phyloP scores from a whole-genome alignment of 805 yeast species.

The Kazachstania kunashirensis region DNA sequence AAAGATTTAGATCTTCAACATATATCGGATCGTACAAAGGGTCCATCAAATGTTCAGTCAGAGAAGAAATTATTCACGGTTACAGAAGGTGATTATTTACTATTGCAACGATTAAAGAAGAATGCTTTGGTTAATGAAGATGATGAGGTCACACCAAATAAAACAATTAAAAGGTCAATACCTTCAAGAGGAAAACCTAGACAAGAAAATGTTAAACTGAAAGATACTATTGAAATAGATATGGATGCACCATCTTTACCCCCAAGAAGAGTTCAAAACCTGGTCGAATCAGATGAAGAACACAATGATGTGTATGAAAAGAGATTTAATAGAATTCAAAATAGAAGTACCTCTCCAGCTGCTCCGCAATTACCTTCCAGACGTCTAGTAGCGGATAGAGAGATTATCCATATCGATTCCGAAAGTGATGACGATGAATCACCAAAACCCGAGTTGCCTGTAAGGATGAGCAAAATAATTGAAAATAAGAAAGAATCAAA shows the following conservation, averaged over 20 bases:
- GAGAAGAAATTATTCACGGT: conserved; percentile 4
- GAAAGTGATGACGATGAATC: too few relatives aligned
- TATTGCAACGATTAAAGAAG: conserved; percentile 17
- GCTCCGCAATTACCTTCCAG: conserved; percentile 8
- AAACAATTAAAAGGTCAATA: not conserved
- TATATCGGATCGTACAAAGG: not conserved
- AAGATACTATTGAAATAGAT: conserved; percentile 2
- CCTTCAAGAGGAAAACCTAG: conserved; percentile 25
- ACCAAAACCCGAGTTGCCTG: too few relatives aligned
- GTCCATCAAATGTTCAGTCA: too few relatives aligned
- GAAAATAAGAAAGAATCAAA: too few relatives aligned
- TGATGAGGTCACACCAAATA: not conserved
- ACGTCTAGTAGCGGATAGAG: not conserved
- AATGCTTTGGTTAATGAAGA: not conserved
- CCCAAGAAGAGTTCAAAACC: conserved; percentile 2
- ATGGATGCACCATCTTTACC: conserved; percentile 5
- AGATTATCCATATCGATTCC: too few relatives aligned
- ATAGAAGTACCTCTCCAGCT: not conserved
- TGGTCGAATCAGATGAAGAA: conserved; percentile 1
- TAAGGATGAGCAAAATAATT: too few relatives aligned
- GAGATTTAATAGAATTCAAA: not conserved
- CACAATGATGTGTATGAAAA: not conserved
- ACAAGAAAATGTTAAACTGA: not conserved
- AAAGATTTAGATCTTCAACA: conserved; percentile 6
- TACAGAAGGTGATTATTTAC: conserved; percentile 24